Evolutionary conservation across 352 stramenopile genomes (phyloP).

Genomic region (Blastocystis sp.): DNA sequence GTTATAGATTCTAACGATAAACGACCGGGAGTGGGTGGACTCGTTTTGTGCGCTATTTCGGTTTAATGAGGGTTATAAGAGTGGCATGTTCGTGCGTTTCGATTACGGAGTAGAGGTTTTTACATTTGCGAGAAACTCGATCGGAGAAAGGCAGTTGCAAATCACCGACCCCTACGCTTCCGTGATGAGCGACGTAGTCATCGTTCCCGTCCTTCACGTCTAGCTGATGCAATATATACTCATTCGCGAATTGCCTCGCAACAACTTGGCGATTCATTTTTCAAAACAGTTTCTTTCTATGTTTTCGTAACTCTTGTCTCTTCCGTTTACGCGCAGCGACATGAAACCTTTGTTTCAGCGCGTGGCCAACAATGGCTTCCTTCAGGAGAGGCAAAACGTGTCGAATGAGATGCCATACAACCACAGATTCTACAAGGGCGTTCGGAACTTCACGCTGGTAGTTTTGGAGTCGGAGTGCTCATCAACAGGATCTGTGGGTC

Average conservation of each 20-base stretch:
- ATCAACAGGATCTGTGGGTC: conserved; percentile 38
- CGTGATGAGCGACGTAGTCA: neutral
- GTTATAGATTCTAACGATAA: conserved; percentile 52
- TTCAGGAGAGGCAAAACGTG: neutral
- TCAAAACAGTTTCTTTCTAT: conserved; percentile 17
- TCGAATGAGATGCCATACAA: neutral
- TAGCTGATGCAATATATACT: conserved; percentile 35
- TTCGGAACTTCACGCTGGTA: conserved; percentile 21
- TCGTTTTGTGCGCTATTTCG: conserved; percentile 41
- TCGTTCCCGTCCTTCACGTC: neutral
- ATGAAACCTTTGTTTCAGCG: conserved; percentile 44
- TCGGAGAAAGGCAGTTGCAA: conserved; percentile 22
- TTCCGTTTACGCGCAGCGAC: neutral
- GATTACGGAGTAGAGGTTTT: neutral
- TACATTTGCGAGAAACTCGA: conserved; percentile 20
- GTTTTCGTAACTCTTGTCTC: conserved; percentile 3
- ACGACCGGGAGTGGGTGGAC: conserved; percentile 42
- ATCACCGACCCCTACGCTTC: conserved; percentile 2
- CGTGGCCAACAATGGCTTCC: conserved; percentile 15
- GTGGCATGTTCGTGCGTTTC: neutral
- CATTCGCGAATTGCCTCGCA: conserved; percentile 42
- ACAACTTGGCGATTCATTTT: conserved; percentile 55
- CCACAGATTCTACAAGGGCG: conserved; percentile 12
- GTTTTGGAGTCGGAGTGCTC: neutral
- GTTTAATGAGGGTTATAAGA: conserved; percentile 17